Evolutionary conservation across 192 early-diverging fungal species (phyloP), one percentile per base, ranked within the genome.

Genomic region (Chytriomyces confervae): DNA sequence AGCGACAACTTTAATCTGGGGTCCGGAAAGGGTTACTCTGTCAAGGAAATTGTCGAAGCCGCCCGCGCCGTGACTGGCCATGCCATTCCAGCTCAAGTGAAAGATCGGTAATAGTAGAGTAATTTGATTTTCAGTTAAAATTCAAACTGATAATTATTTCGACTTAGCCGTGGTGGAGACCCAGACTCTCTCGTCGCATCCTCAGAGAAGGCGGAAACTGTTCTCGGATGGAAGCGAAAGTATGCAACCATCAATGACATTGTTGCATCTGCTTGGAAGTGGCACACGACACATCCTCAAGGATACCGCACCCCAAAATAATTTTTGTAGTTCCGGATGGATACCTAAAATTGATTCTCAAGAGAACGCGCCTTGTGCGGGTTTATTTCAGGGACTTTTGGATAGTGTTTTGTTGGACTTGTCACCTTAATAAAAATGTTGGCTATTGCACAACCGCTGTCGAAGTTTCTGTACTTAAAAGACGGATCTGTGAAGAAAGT

Each of bases 1-100:
- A 90, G 86, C 75, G 87, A 89, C 73, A 84, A 90, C n/a, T 98
- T 94, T 72, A 98, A 98, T 81, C 82, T 98, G 20, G 97, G 96
- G 43, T 91, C 91, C 13, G 97, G 97, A 66, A 84, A 89, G n/a
- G 97, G 97, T 20, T 95, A 92, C 88, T 92, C 94, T 6, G 97
- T 98, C 74, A 85, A 93, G 69, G 91, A 98, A 81, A 94, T 98
- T 82, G 89, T 98, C 67, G 88, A 92, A 46, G 92, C 95, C 66
- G 93, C 94, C 73, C 85, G 90, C 53, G 85, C 86, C 27, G 96
- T 93, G 10, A 94, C 92, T 18, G 92, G 93, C 24, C 88, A 90
- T 62, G 83, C 90, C n/a, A 93, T 98, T 51, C 92, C 92, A n/a
- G 91, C 88, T 67, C 90, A 91, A 68, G 78, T 92, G 71, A 86